phyloP scores from a whole-genome alignment of 129 eudicot species.

The Centrapalus pauciflorus region DNA sequence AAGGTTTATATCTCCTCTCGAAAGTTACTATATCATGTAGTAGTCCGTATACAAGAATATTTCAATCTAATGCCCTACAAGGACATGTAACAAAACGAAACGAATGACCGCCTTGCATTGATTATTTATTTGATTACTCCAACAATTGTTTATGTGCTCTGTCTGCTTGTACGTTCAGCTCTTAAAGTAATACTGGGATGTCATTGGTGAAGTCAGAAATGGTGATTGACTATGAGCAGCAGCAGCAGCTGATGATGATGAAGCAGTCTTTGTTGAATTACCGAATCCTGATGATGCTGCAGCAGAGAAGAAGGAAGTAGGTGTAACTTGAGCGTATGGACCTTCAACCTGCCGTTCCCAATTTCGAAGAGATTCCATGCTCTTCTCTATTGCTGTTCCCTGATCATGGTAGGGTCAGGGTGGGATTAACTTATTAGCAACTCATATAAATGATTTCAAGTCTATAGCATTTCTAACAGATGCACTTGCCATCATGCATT shows the following conservation, averaged over 20 bases:
- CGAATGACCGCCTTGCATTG: background rate
- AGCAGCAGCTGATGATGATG: slow-evolving; percentile 35
- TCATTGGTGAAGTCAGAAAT: slow-evolving; percentile 9
- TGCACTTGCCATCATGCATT: background rate
- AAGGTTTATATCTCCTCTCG: no score
- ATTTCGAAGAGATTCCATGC: slow-evolving; percentile 28
- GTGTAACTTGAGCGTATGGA: slow-evolving; percentile 31
- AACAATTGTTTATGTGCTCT: background rate
- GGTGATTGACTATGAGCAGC: slow-evolving; percentile 36
- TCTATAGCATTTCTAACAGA: background rate
- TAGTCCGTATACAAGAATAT: slow-evolving; percentile 13
- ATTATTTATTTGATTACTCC: slow-evolving; percentile 8
- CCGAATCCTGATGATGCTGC: slow-evolving; percentile 98
- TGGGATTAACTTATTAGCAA: background rate
- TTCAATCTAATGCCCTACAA: slow-evolving; percentile 11
- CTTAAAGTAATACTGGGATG: slow-evolving; percentile 18
- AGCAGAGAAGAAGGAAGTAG: slow-evolving; percentile 51
- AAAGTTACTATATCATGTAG: no score
- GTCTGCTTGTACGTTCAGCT: slow-evolving; percentile 27
- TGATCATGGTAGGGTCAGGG: slow-evolving; percentile 14
- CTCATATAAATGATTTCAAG: background rate
- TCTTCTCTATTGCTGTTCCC: slow-evolving; percentile 64
- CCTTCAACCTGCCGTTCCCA: slow-evolving; percentile 37
- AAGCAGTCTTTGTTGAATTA: slow-evolving; percentile 35
- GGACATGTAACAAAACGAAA: background rate